Conservation (phyloP, 2,329 filamentous ascomycete genomes). For the Pseudogymnoascus sp. region DNA sequence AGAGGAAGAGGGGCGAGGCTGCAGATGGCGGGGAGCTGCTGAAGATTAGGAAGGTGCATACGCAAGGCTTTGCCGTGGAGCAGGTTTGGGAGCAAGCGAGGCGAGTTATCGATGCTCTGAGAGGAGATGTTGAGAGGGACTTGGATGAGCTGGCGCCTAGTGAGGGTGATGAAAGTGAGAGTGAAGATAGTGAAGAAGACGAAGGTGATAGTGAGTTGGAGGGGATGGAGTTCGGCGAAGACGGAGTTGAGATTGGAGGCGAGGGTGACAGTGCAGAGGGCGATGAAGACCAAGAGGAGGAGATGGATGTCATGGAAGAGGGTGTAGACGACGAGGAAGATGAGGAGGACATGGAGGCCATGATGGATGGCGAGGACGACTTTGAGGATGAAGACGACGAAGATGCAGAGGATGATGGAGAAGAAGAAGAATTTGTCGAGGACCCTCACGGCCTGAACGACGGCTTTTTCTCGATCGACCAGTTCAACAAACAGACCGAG, state of each 20-base stretch:
- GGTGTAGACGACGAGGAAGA: conserved; percentile 29
- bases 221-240: conserved; percentile 30
- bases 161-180: conserved; percentile 19
- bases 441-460: conserved; percentile 87
- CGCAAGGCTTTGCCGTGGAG: conserved; percentile 76
- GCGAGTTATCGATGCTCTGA: conserved; percentile 64
- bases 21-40: conserved; percentile 43
- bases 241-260: conserved; percentile 26
- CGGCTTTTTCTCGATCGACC: conserved; percentile 94
- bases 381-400: conserved; percentile 38
- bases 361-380: conserved; percentile 27
- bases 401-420: conserved; percentile 40
- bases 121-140: conserved; percentile 42
- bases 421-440: conserved; percentile 49
- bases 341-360: conserved; percentile 26
- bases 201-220: conserved; percentile 28
- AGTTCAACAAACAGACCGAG: conserved; percentile 92
- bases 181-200: conserved; percentile 29
- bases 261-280: conserved; percentile 15
- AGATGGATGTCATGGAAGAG: conserved; percentile 26
- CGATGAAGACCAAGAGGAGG: conserved; percentile 28
- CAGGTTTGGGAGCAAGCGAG: conserved; percentile 94
- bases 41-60: conserved; percentile 73
- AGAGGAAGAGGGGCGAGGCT: conserved; percentile 47
- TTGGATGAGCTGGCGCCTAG: conserved; percentile 28